Conservation (phyloP, 306 rosid genomes). For the Vicia sativa region DNA sequence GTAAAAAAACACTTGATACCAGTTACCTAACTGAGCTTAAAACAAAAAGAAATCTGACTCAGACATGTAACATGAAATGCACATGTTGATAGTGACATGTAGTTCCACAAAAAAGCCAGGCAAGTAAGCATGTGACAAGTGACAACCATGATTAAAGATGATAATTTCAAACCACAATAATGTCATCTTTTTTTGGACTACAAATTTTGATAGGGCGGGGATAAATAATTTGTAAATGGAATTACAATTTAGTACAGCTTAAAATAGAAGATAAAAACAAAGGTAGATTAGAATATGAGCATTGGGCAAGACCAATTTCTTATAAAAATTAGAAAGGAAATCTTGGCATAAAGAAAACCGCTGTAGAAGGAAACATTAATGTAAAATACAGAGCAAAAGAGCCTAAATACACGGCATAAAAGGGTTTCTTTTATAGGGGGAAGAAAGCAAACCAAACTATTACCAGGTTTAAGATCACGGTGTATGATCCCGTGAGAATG, state of each 20-base stretch:
- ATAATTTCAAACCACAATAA: conserved; percentile 28
- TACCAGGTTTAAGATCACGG: conserved; percentile 97
- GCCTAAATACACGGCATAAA: conserved; percentile 14
- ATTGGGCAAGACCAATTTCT: not conserved
- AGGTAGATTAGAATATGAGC: not conserved
- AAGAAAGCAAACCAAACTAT: conserved; percentile 36
- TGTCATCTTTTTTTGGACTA: conserved; percentile 1
- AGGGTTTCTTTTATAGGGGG: conserved; percentile 1
- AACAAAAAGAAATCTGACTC: conserved; percentile 12
- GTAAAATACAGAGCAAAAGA: conserved; percentile 15
- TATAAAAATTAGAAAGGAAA: not conserved
- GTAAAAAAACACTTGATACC: not conserved
- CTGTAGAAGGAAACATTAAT: not conserved
- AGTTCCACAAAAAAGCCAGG: conserved; percentile 21
- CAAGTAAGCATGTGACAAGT: conserved; percentile 14
- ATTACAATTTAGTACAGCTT: not conserved
- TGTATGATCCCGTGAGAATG: conserved; percentile 96
- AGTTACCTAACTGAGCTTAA: conserved; percentile 6
- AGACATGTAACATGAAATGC: conserved; percentile 10
- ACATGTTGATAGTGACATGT: conserved; percentile 15
- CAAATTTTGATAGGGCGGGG: not conserved
- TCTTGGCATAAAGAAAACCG: not conserved
- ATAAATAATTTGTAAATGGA: not conserved
- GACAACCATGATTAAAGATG: conserved; percentile 29
- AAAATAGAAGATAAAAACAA: conserved; percentile 12